Percentiles rank a stretch among this genome's conserved stretches.
Evolutionary conservation across 108 stramenopile species (phyloP).

Genomic region (Asterionellopsis glacialis): DNA sequence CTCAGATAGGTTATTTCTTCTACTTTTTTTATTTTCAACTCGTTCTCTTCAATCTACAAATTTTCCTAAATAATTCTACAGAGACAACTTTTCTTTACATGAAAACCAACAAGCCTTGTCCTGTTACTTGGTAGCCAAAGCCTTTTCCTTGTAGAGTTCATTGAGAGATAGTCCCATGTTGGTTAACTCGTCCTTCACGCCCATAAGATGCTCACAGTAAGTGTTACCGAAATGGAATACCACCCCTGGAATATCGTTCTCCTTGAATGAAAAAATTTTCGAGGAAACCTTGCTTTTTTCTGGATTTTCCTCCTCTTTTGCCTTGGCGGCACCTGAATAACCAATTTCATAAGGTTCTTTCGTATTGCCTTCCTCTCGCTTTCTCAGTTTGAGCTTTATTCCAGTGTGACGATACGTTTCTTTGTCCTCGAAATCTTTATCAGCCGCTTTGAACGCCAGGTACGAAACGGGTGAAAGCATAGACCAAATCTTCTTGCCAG

Average conservation of each 20-base stretch:
- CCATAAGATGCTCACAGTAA: conserved; percentile 2
- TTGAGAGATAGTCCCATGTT: conserved; percentile 3
- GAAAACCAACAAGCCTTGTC: too few relatives aligned
- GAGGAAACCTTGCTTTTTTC: not conserved
- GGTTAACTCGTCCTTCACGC: conserved; percentile 6
- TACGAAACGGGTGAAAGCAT: conserved; percentile 11
- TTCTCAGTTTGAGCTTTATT: conserved; percentile 8
- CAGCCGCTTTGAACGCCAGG: conserved; percentile 8
- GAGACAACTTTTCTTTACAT: too few relatives aligned
- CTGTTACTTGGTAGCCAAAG: too few relatives aligned
- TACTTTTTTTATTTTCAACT: too few relatives aligned
- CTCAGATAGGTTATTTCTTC: too few relatives aligned
- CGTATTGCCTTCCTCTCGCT: not conserved
- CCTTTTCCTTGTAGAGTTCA: conserved; percentile 11
- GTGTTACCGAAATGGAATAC: conserved; percentile 8
- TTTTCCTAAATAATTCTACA: too few relatives aligned
- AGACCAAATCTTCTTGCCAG: conserved; percentile 9
- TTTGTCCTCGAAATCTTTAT: conserved; percentile 9
- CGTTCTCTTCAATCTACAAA: too few relatives aligned
- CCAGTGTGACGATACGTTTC: conserved; percentile 17
- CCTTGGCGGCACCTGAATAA: not conserved
- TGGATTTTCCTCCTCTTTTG: not conserved
- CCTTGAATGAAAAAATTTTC: not conserved
- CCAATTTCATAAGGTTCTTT: not conserved
- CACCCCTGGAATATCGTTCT: conserved; percentile 4